phyloP scores from a whole-genome alignment of 768 basidiomycete genomes.

The Hygrocybe punicea region DNA sequence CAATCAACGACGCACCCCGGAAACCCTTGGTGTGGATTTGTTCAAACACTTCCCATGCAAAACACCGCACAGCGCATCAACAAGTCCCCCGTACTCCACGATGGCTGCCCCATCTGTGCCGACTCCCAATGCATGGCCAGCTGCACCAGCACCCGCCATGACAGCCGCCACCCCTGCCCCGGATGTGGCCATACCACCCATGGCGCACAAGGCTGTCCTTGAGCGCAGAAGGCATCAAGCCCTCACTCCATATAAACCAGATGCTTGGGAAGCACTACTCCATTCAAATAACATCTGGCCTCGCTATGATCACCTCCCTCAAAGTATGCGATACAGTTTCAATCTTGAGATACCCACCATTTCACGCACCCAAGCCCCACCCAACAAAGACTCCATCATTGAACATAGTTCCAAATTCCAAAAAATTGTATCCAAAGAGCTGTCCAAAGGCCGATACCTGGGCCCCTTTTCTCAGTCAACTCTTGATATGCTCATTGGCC shows the following conservation, averaged over 20 bases:
- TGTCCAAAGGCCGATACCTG: conserved; percentile 10
- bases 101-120: conserved; percentile 12
- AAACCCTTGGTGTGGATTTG: too few species aligned
- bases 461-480: conserved; percentile 7
- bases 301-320: conserved; percentile 26
- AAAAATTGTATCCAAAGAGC: neutral
- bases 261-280: conserved; percentile 31
- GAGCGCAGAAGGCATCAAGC: conserved; percentile 26
- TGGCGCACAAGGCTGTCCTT: conserved; percentile 41
- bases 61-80: conserved; percentile 10
- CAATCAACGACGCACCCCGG: too few species aligned
- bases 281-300: conserved; percentile 10
- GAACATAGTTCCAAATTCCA: neutral
- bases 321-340: conserved; percentile 31
- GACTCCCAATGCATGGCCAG: too few species aligned
- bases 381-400: conserved; percentile 29
- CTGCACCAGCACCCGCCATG: too few species aligned
- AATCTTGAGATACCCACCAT: conserved; percentile 31
- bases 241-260: conserved; percentile 28
- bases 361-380: conserved; percentile 24
- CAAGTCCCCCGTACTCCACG: conserved; percentile 17
- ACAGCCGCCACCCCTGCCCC: too few species aligned
- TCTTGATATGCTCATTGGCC: conserved; percentile 11
- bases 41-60: too few species aligned
- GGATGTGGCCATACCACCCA: conserved; percentile 36